A percentile compares a stretch with the other conserved stretches of the same genome.
Evolutionary conservation across 2,329 filamentous ascomycete species (phyloP).

Genomic region (Trichocomaceae sp.): DNA sequence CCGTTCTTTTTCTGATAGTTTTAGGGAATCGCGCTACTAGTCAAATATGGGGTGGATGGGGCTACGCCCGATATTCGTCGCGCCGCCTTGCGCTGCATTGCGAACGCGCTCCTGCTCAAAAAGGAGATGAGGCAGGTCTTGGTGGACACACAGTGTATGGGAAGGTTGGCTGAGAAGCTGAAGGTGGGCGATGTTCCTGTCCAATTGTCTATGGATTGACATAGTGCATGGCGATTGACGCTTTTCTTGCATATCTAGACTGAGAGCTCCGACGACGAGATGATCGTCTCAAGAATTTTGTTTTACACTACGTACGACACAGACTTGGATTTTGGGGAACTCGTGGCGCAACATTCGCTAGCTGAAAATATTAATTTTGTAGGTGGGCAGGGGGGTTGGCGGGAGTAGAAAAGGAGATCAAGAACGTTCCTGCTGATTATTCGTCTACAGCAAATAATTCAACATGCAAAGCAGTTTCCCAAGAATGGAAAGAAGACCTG

Average conservation of each 20-base stretch:
- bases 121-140: constrained; percentile 63
- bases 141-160: constrained; percentile 61
- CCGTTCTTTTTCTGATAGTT: constrained; percentile 8
- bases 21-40: constrained; percentile 68
- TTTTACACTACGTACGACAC: constrained; percentile 75
- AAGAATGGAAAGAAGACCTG: constrained; percentile 31
- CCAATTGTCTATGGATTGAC: background rate
- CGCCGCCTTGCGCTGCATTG: constrained; percentile 73
- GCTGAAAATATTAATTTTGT: constrained; percentile 60
- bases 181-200: constrained; percentile 40
- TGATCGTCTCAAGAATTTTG: constrained; percentile 70
- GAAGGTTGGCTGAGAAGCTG: constrained; percentile 63
- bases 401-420: no score
- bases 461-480: constrained; percentile 58
- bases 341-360: constrained; percentile 61
- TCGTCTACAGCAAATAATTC: constrained; percentile 55
- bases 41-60: constrained; percentile 65
- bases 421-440: constrained; percentile 15
- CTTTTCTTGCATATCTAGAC: constrained; percentile 34
- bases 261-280: constrained; percentile 75
- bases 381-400: constrained; percentile 10
- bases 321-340: constrained; percentile 56
- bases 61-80: constrained; percentile 58
- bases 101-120: constrained; percentile 72
- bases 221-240: background rate